A percentile compares a stretch with the other conserved stretches of the same genome.
These are phyloP conservation scores for Elongisporangium undulatum DNA, from an alignment of 352 stramenopile species.

Conservation along the genomic window DNA sequence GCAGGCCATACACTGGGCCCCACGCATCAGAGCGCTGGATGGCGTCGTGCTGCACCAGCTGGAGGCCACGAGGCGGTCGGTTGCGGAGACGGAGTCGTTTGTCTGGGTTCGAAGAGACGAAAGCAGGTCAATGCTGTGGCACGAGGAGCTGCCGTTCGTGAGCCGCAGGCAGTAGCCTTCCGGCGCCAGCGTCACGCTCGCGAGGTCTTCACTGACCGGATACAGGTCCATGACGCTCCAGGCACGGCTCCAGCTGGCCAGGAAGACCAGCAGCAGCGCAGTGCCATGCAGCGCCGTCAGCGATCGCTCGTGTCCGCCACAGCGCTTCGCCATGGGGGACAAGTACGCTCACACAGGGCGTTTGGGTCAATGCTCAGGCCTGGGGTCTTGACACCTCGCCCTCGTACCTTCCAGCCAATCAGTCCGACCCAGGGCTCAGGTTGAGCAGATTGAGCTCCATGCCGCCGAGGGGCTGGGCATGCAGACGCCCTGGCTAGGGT, in stretches of 20 bases:
- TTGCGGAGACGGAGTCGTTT: slow-evolving; percentile 3
- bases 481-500: no score
- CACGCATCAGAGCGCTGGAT: slow-evolving; percentile 26
- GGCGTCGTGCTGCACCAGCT: slow-evolving; percentile 36
- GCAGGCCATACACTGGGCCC: slow-evolving; percentile 45
- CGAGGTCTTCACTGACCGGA: background rate
- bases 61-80: slow-evolving; percentile 14
- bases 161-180: slow-evolving; percentile 37
- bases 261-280: slow-evolving; percentile 21
- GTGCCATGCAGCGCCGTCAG: slow-evolving; percentile 13
- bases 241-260: slow-evolving; percentile 21
- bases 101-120: slow-evolving; percentile 7
- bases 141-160: slow-evolving; percentile 27
- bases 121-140: slow-evolving; percentile 14
- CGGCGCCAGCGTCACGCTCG: slow-evolving; percentile 36
- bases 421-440: no score
- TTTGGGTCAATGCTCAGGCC: background rate
- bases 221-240: slow-evolving; percentile 29
- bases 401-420: background rate
- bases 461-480: no score
- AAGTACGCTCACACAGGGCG: background rate
- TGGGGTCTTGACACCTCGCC: background rate
- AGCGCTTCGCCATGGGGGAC: background rate
- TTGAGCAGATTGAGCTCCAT: background rate
- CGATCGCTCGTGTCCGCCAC: background rate